Evolutionary conservation across 495 filamentous ascomycete genomes (phyloP).

Genomic region (Aspergillus ostianus): DNA sequence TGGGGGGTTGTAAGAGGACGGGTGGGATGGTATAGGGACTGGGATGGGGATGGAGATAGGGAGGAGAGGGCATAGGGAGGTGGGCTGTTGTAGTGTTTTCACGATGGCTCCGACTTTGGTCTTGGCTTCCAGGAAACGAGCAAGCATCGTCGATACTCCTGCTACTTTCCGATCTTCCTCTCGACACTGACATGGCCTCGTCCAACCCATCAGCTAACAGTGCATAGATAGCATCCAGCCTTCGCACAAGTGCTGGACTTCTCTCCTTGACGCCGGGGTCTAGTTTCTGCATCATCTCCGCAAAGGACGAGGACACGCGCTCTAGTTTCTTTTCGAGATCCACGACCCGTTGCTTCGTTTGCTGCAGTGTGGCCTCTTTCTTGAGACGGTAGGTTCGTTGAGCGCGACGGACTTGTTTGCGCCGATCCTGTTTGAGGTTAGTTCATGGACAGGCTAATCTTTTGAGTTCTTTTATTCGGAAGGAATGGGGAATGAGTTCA

Average conservation of each 20-base stretch:
- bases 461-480: too few species aligned
- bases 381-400: slow-evolving; percentile 83
- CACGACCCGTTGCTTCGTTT: slow-evolving; percentile 66
- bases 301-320: slow-evolving; percentile 55
- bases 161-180: too few species aligned
- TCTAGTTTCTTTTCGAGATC: slow-evolving; percentile 64
- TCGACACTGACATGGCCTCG: too few species aligned
- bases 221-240: slow-evolving; percentile 19
- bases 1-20: background rate
- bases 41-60: too few species aligned
- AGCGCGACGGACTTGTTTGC: slow-evolving; percentile 83
- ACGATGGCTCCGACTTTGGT: background rate
- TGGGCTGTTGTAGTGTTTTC: background rate
- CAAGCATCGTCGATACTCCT: too few species aligned
- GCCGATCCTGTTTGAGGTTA: slow-evolving; percentile 42
- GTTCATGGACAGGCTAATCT: too few species aligned
- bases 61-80: too few species aligned
- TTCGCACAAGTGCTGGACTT: slow-evolving; percentile 30
- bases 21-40: background rate
- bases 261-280: slow-evolving; percentile 40
- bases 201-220: background rate
- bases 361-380: slow-evolving; percentile 79
- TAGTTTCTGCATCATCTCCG: slow-evolving; percentile 58
- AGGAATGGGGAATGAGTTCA: too few species aligned
- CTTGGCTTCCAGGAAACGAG: too few species aligned